Evolutionary conservation across 139 green algal species (phyloP).

Genomic region (Chlorella sp.): DNA sequence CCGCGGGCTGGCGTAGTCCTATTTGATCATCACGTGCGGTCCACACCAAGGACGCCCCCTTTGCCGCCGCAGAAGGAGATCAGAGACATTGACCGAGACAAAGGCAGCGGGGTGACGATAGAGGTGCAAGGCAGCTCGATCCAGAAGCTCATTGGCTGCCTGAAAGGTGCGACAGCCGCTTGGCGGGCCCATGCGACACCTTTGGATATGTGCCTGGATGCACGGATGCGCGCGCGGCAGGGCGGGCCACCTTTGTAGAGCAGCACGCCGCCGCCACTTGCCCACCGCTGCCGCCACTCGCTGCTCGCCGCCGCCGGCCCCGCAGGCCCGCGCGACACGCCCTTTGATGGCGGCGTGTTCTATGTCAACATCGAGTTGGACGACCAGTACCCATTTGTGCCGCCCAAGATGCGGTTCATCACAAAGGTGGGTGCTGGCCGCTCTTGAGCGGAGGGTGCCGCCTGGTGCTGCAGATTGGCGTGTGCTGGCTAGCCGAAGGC

Average conservation of each 20-base stretch:
- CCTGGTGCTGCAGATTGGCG: too few relatives aligned
- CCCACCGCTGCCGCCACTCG: neutral
- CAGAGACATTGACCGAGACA: slow-evolving; percentile 86
- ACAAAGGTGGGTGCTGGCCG: slow-evolving; percentile 80
- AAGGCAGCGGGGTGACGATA: slow-evolving; percentile 85
- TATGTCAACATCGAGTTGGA: slow-evolving; percentile 88
- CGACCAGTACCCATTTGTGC: slow-evolving; percentile 95
- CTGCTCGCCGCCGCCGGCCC: neutral
- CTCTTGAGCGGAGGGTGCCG: too few relatives aligned
- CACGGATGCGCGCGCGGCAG: too few relatives aligned
- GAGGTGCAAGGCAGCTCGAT: slow-evolving; percentile 71
- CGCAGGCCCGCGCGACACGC: slow-evolving; percentile 88
- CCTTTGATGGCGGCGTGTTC: slow-evolving; percentile 85
- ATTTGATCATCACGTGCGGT: neutral
- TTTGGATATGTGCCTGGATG: neutral
- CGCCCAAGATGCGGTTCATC: slow-evolving; percentile 98
- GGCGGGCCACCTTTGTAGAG: too few relatives aligned
- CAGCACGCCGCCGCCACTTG: too few relatives aligned
- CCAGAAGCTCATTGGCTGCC: slow-evolving; percentile 72
- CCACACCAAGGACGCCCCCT: too few relatives aligned
- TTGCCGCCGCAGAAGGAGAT: slow-evolving; percentile 85
- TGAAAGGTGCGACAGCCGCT: slow-evolving; percentile 65
- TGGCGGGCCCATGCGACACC: neutral
- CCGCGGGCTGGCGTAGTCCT: neutral
- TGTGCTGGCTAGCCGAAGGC: too few relatives aligned